Evolutionary conservation across 2,329 filamentous ascomycete genomes (phyloP), one percentile per base, ranked within the genome.

Genomic region (Samsoniella hepiali): DNA sequence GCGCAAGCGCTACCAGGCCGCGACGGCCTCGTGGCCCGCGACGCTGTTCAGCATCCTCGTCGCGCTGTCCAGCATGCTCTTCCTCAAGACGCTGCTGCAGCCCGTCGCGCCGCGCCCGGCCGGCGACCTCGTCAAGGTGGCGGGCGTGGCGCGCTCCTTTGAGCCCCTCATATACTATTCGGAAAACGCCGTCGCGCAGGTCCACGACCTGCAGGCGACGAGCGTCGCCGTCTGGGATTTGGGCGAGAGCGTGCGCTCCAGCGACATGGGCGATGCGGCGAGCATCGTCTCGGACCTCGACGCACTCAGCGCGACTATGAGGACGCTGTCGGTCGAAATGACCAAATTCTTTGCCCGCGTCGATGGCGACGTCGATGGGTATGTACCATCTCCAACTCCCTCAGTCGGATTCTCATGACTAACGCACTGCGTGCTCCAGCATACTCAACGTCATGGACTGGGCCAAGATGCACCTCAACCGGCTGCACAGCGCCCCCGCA

Each of bases 381-480:
- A 79, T 69, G 79, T 13, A n/a, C 40, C 54, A 58, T 22, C 29
- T 54, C 47, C 56, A 54, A 27, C 22, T 15, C 5, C 45, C 55
- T 40, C 6, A 10, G 40, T 36, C 31, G 59, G n/a, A 40, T 3
- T n/a, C 44, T 40, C 59, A 65, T 57, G 15, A 22, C 45, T 56
- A 65, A 63, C 70, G 72, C 57, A 73, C 58, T 5, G 42, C 15
- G 22, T 22, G 22, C 38, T 59, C 44, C 70, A 89, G 90, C 65
- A 96, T 97, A 68, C 83, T 98, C 42, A 89, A 95, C 65, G 92
- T 96, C 58, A 97, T 98, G 93, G 92, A 97, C 73, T 97, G 94
- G 94, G 91, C 92, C 15, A 90, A 90, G 72, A 88, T 93, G 67
- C 93, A 97, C 74, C 85, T 98, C 15, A 82, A 87, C 65, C 87